Base-by-base conservation (phyloP, 2,329 filamentous ascomycete species). In the Cercospora zeina region DNA sequence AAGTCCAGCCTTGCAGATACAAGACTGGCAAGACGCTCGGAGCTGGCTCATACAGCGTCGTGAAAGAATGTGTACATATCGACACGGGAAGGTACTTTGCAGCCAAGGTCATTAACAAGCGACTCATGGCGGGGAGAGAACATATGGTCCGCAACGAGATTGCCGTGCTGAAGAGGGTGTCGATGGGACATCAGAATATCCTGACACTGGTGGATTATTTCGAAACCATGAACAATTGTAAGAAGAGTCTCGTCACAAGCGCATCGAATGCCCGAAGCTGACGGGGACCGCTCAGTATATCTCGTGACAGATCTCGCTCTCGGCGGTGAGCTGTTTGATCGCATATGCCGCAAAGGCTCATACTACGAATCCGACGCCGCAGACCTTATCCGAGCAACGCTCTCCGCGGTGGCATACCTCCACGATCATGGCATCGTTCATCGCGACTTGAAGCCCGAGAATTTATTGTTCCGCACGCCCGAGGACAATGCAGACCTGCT, bases 101-200 rank as follows among this genome's bases (percentile, higher is more conserved):
- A 30, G 93, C 95, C 65, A 99, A 99, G 77, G 95, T 99, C 66
- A 99, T 99, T 79, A 99, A 99, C 81, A 99, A 99, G 83, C 85
- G 93, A 62, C 82, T 99, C 69, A 99, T 99, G 95, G 90, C 92
- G 6, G 95, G 95, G 34, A 85, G 95, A 69, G 95, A 99, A 79
- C 95, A 97, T 77, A 99, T 99, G 95, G 95, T 97, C 73, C 89
- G 95, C 66, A 99, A 99, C 76, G 95, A 99, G 79, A 99, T 99
- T 71, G 93, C 95, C 6, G 92, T 99, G 27, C 83, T 99, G 69
- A 97, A 97, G 78, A 89, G 89, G 73, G 93, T 99, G n/a, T 97
- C 93, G 1, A 96, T 99, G 90, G 95, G 95, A 59, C 93, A 99
- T 79, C 91, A 95, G 77, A 99, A 99, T 75, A 97, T 99, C 75